Evolutionary conservation across 768 basidiomycete species (phyloP).

Genomic region (Tulasnella sp.): DNA sequence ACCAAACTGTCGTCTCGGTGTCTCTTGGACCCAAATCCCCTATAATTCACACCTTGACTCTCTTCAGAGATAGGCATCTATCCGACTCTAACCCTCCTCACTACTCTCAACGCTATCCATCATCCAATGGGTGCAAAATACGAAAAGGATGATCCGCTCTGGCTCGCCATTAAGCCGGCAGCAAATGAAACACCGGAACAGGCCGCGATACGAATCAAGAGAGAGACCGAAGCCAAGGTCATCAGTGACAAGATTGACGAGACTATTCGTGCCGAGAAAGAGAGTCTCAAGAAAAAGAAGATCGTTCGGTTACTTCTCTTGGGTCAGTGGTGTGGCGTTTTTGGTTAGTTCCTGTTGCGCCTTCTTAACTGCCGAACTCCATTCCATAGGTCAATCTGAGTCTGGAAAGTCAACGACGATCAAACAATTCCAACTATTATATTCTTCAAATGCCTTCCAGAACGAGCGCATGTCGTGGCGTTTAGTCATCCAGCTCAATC

Average conservation of each 20-base stretch:
- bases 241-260: constrained; percentile 71
- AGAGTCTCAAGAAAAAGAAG: constrained; percentile 38
- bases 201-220: constrained; percentile 44
- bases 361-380: neutral
- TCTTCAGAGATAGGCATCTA: neutral
- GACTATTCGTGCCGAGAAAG: constrained; percentile 47
- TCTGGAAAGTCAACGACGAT: constrained; percentile 61
- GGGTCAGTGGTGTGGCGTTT: constrained; percentile 26
- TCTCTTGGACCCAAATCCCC: too few species aligned
- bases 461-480: constrained; percentile 50
- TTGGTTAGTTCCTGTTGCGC: neutral
- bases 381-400: constrained; percentile 50
- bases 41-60: too few species aligned
- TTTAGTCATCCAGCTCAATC: constrained; percentile 56
- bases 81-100: neutral
- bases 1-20: too few species aligned
- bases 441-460: constrained; percentile 51
- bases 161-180: constrained; percentile 35
- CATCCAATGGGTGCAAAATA: neutral
- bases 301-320: constrained; percentile 62
- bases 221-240: constrained; percentile 52
- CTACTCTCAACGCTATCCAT: neutral
- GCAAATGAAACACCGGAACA: constrained; percentile 50
- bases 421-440: constrained; percentile 60
- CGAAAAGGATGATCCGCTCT: constrained; percentile 20